phyloP scores from a whole-genome alignment of 768 basidiomycete genomes.

The Leccinum fibrillosum region DNA sequence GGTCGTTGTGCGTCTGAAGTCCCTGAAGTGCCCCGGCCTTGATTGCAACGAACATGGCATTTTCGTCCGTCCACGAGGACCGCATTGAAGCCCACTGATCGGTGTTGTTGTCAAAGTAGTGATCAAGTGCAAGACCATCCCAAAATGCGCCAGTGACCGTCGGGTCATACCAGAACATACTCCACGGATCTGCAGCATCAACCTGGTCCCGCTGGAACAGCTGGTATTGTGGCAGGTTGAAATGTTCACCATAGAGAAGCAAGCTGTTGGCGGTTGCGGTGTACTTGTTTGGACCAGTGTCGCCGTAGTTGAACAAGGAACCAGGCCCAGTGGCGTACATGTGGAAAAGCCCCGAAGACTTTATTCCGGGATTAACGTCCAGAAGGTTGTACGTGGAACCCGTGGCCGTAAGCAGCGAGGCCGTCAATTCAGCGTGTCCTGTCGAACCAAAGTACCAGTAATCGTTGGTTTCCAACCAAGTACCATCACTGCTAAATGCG shows the following conservation, averaged over 20 bases:
- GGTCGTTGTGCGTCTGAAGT: constrained; percentile 93
- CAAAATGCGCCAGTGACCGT: constrained; percentile 85
- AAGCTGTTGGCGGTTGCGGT: constrained; percentile 90
- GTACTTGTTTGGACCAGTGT: constrained; percentile 85
- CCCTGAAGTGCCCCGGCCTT: constrained; percentile 79
- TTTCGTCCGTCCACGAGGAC: constrained; percentile 85
- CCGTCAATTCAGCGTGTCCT: constrained; percentile 84
- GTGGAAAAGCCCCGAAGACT: constrained; percentile 79
- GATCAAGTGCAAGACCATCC: constrained; percentile 80
- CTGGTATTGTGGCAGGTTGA: constrained; percentile 66
- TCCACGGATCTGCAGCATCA: constrained; percentile 81
- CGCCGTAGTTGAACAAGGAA: constrained; percentile 70
- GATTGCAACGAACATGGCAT: constrained; percentile 81
- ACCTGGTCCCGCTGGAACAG: constrained; percentile 89
- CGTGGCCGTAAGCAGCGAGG: constrained; percentile 79
- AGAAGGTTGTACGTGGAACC: constrained; percentile 80
- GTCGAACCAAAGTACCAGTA: constrained; percentile 97
- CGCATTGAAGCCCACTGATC: constrained; percentile 93
- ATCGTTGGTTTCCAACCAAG: constrained; percentile 92
- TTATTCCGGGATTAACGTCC: constrained; percentile 64
- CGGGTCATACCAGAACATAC: constrained; percentile 95
- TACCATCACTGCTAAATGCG: constrained; percentile 67
- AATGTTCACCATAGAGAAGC: constrained; percentile 71
- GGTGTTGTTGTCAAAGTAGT: constrained; percentile 65
- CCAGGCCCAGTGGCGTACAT: constrained; percentile 85